Evolutionary conservation across 2,329 filamentous ascomycete genomes (phyloP).

Genomic region (Trichoderma semiorbis): DNA sequence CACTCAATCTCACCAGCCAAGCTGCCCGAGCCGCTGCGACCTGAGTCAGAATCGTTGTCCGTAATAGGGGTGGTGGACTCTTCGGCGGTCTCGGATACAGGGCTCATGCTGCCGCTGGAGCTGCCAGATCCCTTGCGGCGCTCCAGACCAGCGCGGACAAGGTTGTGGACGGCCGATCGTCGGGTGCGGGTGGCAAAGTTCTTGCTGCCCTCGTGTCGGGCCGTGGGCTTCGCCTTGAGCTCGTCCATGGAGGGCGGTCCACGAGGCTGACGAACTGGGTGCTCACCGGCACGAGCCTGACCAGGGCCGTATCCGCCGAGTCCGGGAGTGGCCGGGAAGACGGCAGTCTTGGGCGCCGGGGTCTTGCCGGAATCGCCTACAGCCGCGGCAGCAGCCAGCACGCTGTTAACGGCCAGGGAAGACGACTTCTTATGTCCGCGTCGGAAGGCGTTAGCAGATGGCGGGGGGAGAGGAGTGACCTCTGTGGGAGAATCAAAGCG

Average conservation of each 20-base stretch:
- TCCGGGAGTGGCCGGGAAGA: slow-evolving; percentile 74
- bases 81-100: slow-evolving; percentile 76
- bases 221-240: slow-evolving; percentile 81
- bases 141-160: slow-evolving; percentile 84
- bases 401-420: slow-evolving; percentile 63
- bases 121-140: slow-evolving; percentile 74
- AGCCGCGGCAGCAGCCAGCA: slow-evolving; percentile 43
- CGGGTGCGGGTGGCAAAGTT: slow-evolving; percentile 94
- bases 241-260: slow-evolving; percentile 91
- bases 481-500: slow-evolving; percentile 68
- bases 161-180: slow-evolving; percentile 84
- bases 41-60: slow-evolving; percentile 72
- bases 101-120: slow-evolving; percentile 75
- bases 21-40: slow-evolving; percentile 72
- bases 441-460: slow-evolving; percentile 87
- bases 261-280: slow-evolving; percentile 87
- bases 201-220: slow-evolving; percentile 92
- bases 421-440: slow-evolving; percentile 88
- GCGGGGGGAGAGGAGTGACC: slow-evolving; percentile 70
- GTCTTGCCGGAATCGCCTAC: slow-evolving; percentile 50
- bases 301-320: slow-evolving; percentile 89
- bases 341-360: slow-evolving; percentile 71
- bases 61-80: slow-evolving; percentile 63
- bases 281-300: slow-evolving; percentile 88
- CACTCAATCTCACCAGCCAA: slow-evolving; percentile 68